Conservation (phyloP, 192 early-diverging fungal genomes). For the Backusella parvicylindrica region DNA sequence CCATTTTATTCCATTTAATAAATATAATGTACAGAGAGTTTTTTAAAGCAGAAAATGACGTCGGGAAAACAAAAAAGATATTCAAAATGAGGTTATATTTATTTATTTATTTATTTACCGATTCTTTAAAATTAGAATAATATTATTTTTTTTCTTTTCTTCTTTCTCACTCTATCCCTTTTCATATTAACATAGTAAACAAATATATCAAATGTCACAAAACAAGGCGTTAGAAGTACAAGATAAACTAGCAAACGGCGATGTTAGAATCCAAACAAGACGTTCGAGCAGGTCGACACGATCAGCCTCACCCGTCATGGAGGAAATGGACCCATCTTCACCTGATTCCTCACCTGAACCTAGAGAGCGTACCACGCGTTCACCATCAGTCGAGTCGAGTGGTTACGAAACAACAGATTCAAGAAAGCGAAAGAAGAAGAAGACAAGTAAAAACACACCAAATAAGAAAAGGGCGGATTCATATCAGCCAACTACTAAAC, state of each 20-base stretch:
- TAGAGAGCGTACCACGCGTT: constrained; percentile 12
- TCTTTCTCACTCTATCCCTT: not conserved
- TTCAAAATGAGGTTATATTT: not conserved
- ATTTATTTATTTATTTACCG: not conserved
- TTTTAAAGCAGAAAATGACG: not conserved
- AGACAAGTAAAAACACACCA: not conserved
- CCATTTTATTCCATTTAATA: not conserved
- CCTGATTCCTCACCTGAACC: constrained; percentile 12
- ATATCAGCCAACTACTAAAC: constrained; percentile 9
- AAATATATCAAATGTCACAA: not conserved
- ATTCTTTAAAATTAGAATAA: not conserved
- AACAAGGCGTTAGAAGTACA: not conserved
- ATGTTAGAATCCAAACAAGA: constrained; percentile 3
- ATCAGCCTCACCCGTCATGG: constrained; percentile 16
- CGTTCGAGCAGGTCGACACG: constrained; percentile 12
- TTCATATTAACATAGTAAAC: not conserved
- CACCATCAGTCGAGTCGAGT: constrained; percentile 17
- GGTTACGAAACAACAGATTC: not conserved
- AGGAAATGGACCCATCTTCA: not conserved
- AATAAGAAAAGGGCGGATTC: constrained; percentile 14
- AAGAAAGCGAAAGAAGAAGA: constrained; percentile 6
- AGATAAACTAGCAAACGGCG: not conserved
- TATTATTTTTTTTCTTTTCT: not conserved
- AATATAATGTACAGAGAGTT: too few species aligned
- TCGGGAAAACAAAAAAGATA: not conserved